Conservation (phyloP, 805 yeast genomes). For the Ogataea kodamae region DNA sequence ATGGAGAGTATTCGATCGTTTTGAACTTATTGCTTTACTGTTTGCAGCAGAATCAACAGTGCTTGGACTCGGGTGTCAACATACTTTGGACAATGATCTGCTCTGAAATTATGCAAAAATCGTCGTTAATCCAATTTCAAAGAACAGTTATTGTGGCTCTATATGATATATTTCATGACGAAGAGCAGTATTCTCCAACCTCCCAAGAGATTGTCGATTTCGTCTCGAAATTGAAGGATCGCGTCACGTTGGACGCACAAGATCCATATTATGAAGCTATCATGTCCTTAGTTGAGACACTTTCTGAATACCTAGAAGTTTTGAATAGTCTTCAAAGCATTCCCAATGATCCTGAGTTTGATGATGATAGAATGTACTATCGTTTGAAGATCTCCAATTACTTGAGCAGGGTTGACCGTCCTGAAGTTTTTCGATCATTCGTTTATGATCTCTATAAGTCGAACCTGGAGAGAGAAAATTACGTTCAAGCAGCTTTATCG, state of each 20-base stretch:
- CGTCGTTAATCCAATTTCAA: constrained; percentile 56
- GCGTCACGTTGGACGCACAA: constrained; percentile 54
- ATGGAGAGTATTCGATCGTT: constrained; percentile 55
- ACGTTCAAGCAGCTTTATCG: constrained; percentile 79
- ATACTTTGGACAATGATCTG: constrained; percentile 69
- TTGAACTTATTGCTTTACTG: constrained; percentile 64
- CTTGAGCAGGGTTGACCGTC: constrained; percentile 71
- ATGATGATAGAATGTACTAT: constrained; percentile 81
- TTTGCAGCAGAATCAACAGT: constrained; percentile 59
- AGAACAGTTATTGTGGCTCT: constrained; percentile 60
- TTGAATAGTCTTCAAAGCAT: constrained; percentile 66
- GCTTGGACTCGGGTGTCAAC: constrained; percentile 61
- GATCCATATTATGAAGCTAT: constrained; percentile 58
- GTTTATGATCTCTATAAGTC: constrained; percentile 69
- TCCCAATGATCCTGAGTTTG: constrained; percentile 80
- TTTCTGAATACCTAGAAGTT: constrained; percentile 60
- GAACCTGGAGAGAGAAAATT: constrained; percentile 56
- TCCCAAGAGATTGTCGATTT: constrained; percentile 52
- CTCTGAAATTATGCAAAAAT: constrained; percentile 60
- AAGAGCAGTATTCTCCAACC: constrained; percentile 51
- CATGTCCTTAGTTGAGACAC: constrained; percentile 47
- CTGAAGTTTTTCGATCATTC: constrained; percentile 77
- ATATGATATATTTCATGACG: constrained; percentile 58
- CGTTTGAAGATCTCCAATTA: constrained; percentile 71
- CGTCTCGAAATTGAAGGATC: constrained; percentile 45